Conservation (phyloP, 176 grass and related monocot genomes). For the Tillandsia fasciculata region DNA sequence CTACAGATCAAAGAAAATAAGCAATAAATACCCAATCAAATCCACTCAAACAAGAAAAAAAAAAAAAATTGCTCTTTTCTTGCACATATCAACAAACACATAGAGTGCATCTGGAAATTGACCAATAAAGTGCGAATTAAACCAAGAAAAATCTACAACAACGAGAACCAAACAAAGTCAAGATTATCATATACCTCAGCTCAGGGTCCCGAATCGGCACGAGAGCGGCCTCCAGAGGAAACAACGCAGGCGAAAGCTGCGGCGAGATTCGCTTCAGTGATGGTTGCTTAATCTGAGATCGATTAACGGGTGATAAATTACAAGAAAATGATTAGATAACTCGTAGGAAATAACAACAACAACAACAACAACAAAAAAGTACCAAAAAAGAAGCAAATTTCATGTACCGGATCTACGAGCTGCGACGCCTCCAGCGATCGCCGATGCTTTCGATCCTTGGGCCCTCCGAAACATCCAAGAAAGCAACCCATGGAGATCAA, state of each 20-base stretch:
- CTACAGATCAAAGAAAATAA: conserved; percentile 25
- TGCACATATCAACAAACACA: neutral
- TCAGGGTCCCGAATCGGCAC: conserved; percentile 38
- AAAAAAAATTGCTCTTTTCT: neutral
- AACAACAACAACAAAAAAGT: neutral
- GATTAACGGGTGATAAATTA: neutral
- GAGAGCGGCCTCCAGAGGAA: conserved; percentile 26
- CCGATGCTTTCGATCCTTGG: conserved; percentile 58
- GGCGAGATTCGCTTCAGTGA: conserved; percentile 28
- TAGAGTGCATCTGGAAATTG: neutral
- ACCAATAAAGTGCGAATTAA: no score
- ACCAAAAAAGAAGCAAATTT: neutral
- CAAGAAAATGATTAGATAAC: neutral
- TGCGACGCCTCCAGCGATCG: conserved; percentile 42
- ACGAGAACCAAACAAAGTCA: neutral
- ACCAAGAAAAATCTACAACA: neutral
- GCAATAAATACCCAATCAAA: neutral
- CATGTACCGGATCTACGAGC: conserved; percentile 28
- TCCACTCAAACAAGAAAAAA: no score
- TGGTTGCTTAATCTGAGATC: conserved; percentile 3
- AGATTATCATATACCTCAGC: conserved; percentile 21
- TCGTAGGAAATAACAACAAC: neutral
- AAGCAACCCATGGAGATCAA: conserved; percentile 76
- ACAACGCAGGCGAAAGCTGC: conserved; percentile 19
- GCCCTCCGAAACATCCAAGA: conserved; percentile 83